Percentiles rank a stretch among this genome's conserved stretches.
phyloP scores from a whole-genome alignment of 139 green algal species.

The Auxenochlorella protothecoides region DNA sequence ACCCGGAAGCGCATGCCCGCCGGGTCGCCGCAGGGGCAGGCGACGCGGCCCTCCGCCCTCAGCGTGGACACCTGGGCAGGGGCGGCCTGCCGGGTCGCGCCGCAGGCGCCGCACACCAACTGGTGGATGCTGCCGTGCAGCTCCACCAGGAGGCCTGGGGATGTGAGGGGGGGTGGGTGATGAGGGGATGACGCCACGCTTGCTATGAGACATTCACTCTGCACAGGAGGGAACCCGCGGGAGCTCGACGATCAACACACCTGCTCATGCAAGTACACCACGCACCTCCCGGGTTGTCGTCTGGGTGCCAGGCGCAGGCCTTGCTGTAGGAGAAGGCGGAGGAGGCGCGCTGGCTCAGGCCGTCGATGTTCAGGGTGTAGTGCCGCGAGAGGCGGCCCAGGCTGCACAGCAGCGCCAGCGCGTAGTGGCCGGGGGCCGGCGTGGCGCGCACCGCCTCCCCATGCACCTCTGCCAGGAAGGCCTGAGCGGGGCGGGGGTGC shows the following conservation, averaged over 20 bases:
- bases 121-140: slow-evolving; percentile 78
- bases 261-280: neutral
- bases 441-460: slow-evolving; percentile 42
- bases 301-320: slow-evolving; percentile 79
- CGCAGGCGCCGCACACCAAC: slow-evolving; percentile 42
- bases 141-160: slow-evolving; percentile 58
- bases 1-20: slow-evolving; percentile 39
- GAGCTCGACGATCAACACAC: neutral
- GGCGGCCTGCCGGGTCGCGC: slow-evolving; percentile 31
- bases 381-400: slow-evolving; percentile 59
- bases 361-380: slow-evolving; percentile 93
- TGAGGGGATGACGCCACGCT: no score
- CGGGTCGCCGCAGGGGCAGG: slow-evolving; percentile 19
- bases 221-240: neutral
- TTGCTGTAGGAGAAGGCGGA: slow-evolving; percentile 6
- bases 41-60: slow-evolving; percentile 22
- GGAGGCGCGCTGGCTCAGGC: slow-evolving; percentile 40
- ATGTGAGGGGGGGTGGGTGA: no score
- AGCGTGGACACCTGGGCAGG: slow-evolving; percentile 29
- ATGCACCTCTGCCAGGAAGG: slow-evolving; percentile 76
- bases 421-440: slow-evolving; percentile 39
- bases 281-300: slow-evolving; percentile 43
- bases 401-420: slow-evolving; percentile 35
- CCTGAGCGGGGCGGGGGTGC: slow-evolving; percentile 16
- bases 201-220: neutral